Conservation (phyloP, 768 basidiomycete species). For the Strobilomyces echinocephalus region DNA sequence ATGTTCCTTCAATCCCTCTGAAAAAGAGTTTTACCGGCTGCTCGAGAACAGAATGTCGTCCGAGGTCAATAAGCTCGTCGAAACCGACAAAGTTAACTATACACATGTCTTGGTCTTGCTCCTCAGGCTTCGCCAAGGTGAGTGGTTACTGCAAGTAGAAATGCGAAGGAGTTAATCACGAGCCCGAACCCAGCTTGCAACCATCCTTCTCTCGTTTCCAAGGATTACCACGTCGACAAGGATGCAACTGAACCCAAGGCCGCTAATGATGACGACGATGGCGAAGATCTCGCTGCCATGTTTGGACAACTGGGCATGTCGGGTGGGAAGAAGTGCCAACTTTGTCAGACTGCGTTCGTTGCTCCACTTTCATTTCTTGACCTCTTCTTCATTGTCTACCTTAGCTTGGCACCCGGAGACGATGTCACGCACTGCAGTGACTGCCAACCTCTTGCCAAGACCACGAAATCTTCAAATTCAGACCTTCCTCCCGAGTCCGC, state of each 20-base stretch:
- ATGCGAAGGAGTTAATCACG: not conserved
- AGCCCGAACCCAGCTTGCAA: conserved; percentile 63
- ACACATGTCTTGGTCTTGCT: conserved; percentile 67
- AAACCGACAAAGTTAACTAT: conserved; percentile 51
- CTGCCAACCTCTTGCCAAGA: conserved; percentile 52
- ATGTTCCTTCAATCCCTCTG: conserved; percentile 73
- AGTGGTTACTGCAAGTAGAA: conserved; percentile 7
- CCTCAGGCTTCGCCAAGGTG: conserved; percentile 87
- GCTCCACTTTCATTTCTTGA: not conserved
- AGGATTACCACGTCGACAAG: conserved; percentile 66
- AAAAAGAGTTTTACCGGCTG: conserved; percentile 73
- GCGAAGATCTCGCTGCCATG: conserved; percentile 71
- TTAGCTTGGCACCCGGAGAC: conserved; percentile 13
- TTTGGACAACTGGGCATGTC: conserved; percentile 67
- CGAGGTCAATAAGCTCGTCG: conserved; percentile 64
- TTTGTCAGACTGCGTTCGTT: conserved; percentile 72
- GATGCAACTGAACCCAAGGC: conserved; percentile 71
- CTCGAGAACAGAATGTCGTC: conserved; percentile 64
- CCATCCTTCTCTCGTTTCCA: conserved; percentile 78
- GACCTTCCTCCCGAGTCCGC: conserved; percentile 66
- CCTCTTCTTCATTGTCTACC: not conserved
- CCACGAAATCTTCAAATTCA: conserved; percentile 33
- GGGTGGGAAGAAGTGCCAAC: conserved; percentile 59
- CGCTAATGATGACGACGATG: conserved; percentile 48
- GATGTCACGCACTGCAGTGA: conserved; percentile 48